A percentile compares a stretch with the other conserved stretches of the same genome.
phyloP scores from a whole-genome alignment of 495 filamentous ascomycete species.

The Copromyces sp. region DNA sequence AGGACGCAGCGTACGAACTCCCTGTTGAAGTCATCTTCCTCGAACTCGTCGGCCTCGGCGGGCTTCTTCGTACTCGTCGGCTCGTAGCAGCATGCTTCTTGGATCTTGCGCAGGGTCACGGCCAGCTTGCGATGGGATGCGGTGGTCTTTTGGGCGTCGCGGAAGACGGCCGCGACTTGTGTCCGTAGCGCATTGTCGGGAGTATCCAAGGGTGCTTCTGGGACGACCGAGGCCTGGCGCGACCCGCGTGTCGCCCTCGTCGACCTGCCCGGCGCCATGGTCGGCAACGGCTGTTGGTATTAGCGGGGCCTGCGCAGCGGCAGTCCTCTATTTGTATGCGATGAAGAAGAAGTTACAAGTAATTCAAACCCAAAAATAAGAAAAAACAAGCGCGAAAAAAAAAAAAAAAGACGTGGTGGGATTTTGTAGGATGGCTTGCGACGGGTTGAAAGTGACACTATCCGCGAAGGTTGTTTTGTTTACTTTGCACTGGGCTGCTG shows the following conservation, averaged over 20 bases:
- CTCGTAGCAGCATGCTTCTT: slow-evolving; percentile 81
- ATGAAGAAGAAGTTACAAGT: neutral
- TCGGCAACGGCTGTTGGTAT: neutral
- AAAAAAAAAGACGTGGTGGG: neutral
- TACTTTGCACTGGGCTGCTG: neutral
- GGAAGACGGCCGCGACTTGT: slow-evolving; percentile 70
- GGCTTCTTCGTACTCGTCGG: slow-evolving; percentile 44
- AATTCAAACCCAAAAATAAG: neutral
- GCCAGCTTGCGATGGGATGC: slow-evolving; percentile 83
- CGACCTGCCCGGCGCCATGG: slow-evolving; percentile 17
- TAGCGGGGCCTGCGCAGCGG: neutral
- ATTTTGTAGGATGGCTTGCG: neutral
- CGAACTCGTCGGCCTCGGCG: slow-evolving; percentile 44
- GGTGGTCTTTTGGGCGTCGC: slow-evolving; percentile 77
- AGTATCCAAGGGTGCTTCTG: slow-evolving; percentile 63
- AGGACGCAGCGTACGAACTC: slow-evolving; percentile 77
- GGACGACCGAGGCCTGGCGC: slow-evolving; percentile 46
- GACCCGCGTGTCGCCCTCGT: slow-evolving; percentile 53
- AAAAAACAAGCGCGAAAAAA: neutral
- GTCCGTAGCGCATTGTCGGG: slow-evolving; percentile 59
- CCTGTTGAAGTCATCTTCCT: slow-evolving; percentile 75
- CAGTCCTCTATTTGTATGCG: neutral
- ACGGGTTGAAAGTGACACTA: neutral
- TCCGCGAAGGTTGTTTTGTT: neutral
- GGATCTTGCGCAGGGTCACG: slow-evolving; percentile 74